Base-by-base conservation (phyloP, 805 yeast genomes). In the Zygoascus bituminiphila region DNA sequence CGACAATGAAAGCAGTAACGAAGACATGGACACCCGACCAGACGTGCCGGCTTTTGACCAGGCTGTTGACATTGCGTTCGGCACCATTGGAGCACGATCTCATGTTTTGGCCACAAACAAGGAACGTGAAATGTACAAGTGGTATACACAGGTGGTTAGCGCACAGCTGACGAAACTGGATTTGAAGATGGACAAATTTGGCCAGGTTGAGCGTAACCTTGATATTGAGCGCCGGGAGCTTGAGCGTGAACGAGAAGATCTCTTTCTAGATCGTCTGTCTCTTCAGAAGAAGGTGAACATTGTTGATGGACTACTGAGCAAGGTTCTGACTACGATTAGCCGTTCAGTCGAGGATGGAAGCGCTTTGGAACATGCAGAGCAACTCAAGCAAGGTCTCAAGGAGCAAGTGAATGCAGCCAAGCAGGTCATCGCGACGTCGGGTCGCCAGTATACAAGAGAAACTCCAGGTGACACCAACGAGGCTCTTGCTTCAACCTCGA, bases 21-120 rank as follows among this genome's bases (percentile, higher is more conserved):
- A 26, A 5, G 23, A 8, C 26, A 22, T n/a, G 15, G 44, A 44
- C 23, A 45, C 20, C 9, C 21, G n/a, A 2, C 19, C n/a, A 2
- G 44, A 44, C 14, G 33, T 36, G 20, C 38, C 38, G 15, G 17
- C 45, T 33, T 35, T 41, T 43, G 44, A 51, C 19, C 24, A 39
- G 19, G 36, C 39, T 6, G 26, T 20, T 8, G 37, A 22, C 19
- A 68, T 80, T n/a, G 81, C 93, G 0, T 69, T 89, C 49, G 89
- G 94, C 2, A 69, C 84, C 9, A 67, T 84, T 35, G 95, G 93
- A 2, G 81, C 88, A 1, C 76, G 93, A 52, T 75, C 93, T 22
- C 88, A 85, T 60, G 74, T 84, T 19, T 84, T 87, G 65, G 86
- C 91, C 5, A 78, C 81, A 4, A 81, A 78, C 60, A 94, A 86